Evolutionary conservation across 2,329 filamentous ascomycete genomes (phyloP).

Genomic region (Paraphoma sp.): DNA sequence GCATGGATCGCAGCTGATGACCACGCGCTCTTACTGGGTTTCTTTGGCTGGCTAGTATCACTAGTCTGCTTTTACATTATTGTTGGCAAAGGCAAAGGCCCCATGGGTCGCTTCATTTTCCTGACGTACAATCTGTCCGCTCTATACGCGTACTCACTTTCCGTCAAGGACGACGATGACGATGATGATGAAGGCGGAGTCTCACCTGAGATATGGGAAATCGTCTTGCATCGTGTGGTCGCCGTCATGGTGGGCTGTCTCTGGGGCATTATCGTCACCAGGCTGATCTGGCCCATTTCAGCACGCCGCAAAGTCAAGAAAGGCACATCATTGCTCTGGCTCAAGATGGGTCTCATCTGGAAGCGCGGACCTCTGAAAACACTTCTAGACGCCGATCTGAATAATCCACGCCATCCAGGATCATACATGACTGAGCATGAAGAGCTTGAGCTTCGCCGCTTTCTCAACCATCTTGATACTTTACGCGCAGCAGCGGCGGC

Average conservation of each 20-base stretch:
- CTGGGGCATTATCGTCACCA: conserved; percentile 90
- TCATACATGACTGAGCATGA: conserved; percentile 89
- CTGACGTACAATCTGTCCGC: conserved; percentile 96
- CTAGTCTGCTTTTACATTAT: conserved; percentile 90
- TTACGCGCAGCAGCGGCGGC: conserved; percentile 76
- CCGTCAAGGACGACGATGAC: conserved; percentile 78
- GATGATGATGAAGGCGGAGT: conserved; percentile 84
- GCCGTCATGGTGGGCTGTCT: conserved; percentile 86
- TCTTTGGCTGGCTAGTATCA: conserved; percentile 82
- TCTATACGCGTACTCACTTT: conserved; percentile 90
- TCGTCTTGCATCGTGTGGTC: conserved; percentile 84
- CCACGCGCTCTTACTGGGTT: conserved; percentile 76
- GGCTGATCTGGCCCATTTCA: conserved; percentile 92
- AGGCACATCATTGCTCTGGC: conserved; percentile 86
- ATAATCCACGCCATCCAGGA: conserved; percentile 13
- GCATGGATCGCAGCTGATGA: conserved; percentile 80
- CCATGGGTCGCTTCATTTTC: conserved; percentile 91
- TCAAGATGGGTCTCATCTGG: conserved; percentile 96
- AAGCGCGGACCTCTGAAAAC: conserved; percentile 86
- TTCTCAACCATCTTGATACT: conserved; percentile 73
- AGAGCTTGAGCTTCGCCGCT: conserved; percentile 85
- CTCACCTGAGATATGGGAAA: conserved; percentile 84
- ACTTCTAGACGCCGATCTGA: conserved; percentile 56
- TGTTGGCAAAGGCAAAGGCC: conserved; percentile 80
- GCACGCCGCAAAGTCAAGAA: conserved; percentile 87